These are phyloP conservation scores for Anacardium occidentale DNA, from an alignment of 345 rosid species.

Conservation along the genomic window DNA sequence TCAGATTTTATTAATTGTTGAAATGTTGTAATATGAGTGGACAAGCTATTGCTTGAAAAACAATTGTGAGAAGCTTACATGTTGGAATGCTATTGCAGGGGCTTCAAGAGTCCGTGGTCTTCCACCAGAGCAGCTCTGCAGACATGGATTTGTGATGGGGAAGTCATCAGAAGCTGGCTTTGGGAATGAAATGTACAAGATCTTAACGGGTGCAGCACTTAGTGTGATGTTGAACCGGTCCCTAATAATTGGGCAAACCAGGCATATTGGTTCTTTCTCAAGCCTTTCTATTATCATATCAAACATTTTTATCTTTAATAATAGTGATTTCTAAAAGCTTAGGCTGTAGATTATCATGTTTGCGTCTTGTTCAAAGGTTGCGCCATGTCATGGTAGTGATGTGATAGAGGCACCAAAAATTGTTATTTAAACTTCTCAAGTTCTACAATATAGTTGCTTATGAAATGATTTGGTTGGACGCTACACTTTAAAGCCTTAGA, in stretches of 20 bases:
- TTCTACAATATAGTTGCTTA: not conserved
- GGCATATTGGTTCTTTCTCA: constrained; percentile 99
- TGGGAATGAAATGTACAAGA: constrained; percentile 97
- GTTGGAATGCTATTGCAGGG: constrained; percentile 40
- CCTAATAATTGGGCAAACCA: constrained; percentile 96
- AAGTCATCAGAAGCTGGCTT: constrained; percentile 97
- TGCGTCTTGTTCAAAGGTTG: not conserved
- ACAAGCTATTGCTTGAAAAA: not conserved
- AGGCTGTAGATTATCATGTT: not conserved
- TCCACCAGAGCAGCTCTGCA: constrained; percentile 76
- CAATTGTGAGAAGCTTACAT: not conserved
- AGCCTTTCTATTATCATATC: constrained; percentile 56
- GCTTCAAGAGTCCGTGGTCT: constrained; percentile 68
- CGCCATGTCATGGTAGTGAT: not conserved
- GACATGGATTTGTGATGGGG: constrained; percentile 81
- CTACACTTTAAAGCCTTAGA: not conserved
- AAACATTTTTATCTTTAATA: constrained; percentile 1
- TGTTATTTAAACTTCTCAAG: not conserved
- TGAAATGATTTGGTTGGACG: constrained; percentile 7
- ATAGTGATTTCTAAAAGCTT: not conserved
- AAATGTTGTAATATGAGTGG: not conserved
- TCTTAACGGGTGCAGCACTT: constrained; percentile 84
- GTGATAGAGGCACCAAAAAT: not conserved
- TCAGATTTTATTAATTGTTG: not conserved
- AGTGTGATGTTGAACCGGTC: constrained; percentile 93